These are phyloP conservation scores for Neonectria hederae DNA, from an alignment of 2,329 filamentous ascomycete species.

Conservation along the genomic window DNA sequence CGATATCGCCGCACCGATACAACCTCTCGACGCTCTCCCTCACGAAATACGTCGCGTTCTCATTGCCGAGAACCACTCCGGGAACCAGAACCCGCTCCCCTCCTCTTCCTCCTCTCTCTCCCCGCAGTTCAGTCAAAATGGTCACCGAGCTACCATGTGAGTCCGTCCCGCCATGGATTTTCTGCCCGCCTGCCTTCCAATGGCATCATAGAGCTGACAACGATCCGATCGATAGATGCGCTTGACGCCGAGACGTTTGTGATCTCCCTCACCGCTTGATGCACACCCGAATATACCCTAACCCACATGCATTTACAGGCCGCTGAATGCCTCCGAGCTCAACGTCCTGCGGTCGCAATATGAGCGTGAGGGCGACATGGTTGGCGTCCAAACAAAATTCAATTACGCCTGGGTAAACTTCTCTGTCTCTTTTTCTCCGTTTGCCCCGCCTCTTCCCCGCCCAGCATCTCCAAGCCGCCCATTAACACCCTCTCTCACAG, in stretches of 20 bases:
- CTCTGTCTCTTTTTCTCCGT: conserved; percentile 12
- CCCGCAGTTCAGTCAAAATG: conserved; percentile 47
- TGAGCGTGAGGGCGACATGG: conserved; percentile 97
- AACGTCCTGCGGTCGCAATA: conserved; percentile 93
- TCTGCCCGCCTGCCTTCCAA: conserved; percentile 25
- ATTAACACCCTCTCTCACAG: conserved; percentile 54
- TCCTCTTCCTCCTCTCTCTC: not conserved
- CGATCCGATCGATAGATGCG: conserved; percentile 71
- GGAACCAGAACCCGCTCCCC: conserved; percentile 7
- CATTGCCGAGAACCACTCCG: not conserved
- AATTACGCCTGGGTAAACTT: conserved; percentile 93
- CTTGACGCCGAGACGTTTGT: conserved; percentile 93
- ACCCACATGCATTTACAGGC: conserved; percentile 59
- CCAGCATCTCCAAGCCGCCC: not conserved
- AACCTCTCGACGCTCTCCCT: not conserved
- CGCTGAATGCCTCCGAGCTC: conserved; percentile 90
- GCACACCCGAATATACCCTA: conserved; percentile 12
- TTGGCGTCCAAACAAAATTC: conserved; percentile 98
- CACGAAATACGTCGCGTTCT: not conserved
- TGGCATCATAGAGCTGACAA: conserved; percentile 26
- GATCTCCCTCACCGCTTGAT: not conserved
- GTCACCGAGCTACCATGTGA: conserved; percentile 61
- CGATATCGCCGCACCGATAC: not conserved
- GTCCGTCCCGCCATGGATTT: conserved; percentile 32
- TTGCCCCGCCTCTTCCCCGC: not conserved